Percentiles rank a stretch among this genome's conserved stretches.
Conservation (phyloP, 2,329 filamentous ascomycete species). For the Verticillium alfalfae region DNA sequence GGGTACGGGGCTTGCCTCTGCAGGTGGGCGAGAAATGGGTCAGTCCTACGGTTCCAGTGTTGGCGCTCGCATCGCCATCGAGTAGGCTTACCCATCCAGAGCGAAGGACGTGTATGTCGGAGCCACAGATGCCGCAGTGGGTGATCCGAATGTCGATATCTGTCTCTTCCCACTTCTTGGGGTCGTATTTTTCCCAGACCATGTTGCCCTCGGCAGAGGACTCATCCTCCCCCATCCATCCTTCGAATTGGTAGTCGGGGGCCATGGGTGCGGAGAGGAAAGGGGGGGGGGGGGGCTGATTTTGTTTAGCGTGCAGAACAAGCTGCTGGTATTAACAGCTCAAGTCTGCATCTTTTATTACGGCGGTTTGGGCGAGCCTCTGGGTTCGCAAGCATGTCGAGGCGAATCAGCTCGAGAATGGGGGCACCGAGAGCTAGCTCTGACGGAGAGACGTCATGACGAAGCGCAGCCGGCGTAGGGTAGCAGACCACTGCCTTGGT, state of each 20-base stretch:
- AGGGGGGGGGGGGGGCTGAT: no score
- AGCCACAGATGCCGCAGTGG: slow-evolving; percentile 71
- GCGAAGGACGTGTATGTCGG: slow-evolving; percentile 66
- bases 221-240: slow-evolving; percentile 39
- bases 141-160: slow-evolving; percentile 87
- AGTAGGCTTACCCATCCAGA: slow-evolving; percentile 61
- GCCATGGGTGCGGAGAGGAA: no score
- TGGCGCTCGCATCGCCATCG: slow-evolving; percentile 62
- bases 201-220: slow-evolving; percentile 43
- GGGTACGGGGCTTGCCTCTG: slow-evolving; percentile 11
- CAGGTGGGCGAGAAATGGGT: background rate
- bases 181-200: slow-evolving; percentile 61
- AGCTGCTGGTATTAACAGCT: no score
- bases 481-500: no score
- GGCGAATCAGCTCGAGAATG: no score
- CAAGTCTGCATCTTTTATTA: no score
- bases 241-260: slow-evolving; percentile 39
- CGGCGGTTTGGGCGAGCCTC: no score
- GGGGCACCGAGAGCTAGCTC: no score
- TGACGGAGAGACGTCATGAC: no score
- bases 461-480: no score
- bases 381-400: no score
- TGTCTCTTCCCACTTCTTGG: slow-evolving; percentile 81
- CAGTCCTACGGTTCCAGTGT: slow-evolving; percentile 16
- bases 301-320: no score